phyloP scores from a whole-genome alignment of 371 early-diverging fungal genomes.

The Mucor sp. region DNA sequence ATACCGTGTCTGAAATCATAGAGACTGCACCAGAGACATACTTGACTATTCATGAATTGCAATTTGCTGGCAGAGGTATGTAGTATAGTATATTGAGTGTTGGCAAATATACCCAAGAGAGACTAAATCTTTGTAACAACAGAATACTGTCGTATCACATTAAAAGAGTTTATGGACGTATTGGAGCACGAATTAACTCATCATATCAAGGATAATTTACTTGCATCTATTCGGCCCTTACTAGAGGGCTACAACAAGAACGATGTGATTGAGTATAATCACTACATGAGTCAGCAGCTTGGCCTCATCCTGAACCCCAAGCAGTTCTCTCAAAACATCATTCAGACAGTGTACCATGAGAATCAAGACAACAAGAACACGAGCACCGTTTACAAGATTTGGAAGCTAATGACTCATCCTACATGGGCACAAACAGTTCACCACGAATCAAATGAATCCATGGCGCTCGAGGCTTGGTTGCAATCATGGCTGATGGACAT shows the following conservation, averaged over 20 bases:
- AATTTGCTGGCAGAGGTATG: conserved; percentile 19
- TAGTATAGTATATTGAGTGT: not conserved
- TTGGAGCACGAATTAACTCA: conserved; percentile 28
- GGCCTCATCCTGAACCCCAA: conserved; percentile 25
- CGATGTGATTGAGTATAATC: conserved; percentile 17
- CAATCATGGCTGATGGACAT: conserved; percentile 22
- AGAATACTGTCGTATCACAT: conserved; percentile 25
- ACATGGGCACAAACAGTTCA: conserved; percentile 3
- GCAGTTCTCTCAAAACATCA: conserved; percentile 25
- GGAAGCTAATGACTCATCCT: not conserved
- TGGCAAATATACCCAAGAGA: not conserved
- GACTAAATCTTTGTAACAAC: not conserved
- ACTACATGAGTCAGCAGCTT: conserved; percentile 27
- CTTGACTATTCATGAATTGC: conserved; percentile 27
- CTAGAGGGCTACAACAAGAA: conserved; percentile 23
- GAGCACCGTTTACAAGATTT: not conserved
- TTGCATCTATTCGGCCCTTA: conserved; percentile 32
- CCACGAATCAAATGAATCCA: conserved; percentile 21
- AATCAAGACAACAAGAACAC: not conserved
- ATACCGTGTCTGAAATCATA: conserved; percentile 11
- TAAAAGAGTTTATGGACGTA: conserved; percentile 23
- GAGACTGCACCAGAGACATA: conserved; percentile 21
- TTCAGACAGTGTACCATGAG: conserved; percentile 10
- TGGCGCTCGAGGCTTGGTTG: conserved; percentile 21
- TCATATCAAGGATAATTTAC: conserved; percentile 19